Percentiles rank a stretch among this genome's conserved stretches.
These are phyloP conservation scores for Deinandra increscens DNA, from an alignment of 129 eudicot genomes.

Conservation along the genomic window DNA sequence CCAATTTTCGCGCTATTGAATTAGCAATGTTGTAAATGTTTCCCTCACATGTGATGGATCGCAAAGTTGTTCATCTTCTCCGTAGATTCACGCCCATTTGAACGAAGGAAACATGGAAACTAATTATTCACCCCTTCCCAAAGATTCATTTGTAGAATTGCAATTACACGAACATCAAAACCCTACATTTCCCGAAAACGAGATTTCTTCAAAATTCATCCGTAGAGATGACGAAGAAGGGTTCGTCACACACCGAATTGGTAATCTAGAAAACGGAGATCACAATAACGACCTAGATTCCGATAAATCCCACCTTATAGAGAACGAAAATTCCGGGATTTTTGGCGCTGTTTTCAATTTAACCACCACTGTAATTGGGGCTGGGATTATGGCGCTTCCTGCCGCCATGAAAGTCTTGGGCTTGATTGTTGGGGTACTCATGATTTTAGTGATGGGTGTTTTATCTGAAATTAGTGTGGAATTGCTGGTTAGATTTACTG, in stretches of 20 bases:
- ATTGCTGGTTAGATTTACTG: slow-evolving; percentile 61
- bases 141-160: slow-evolving; percentile 3
- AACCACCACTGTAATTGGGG: slow-evolving; percentile 80
- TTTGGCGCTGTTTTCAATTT: slow-evolving; percentile 81
- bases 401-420: slow-evolving; percentile 93
- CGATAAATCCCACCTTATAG: slow-evolving; percentile 46
- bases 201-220: too few species aligned
- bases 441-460: slow-evolving; percentile 72
- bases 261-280: slow-evolving; percentile 30
- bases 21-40: slow-evolving; percentile 23
- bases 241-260: too few species aligned
- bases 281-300: slow-evolving; percentile 43
- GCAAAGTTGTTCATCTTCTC: not conserved
- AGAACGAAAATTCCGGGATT: slow-evolving; percentile 47
- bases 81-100: slow-evolving; percentile 15
- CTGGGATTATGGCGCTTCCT: slow-evolving; percentile 96
- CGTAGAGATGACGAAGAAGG: slow-evolving; percentile 19
- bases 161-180: not conserved
- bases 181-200: not conserved
- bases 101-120: slow-evolving; percentile 33
- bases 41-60: not conserved
- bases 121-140: slow-evolving; percentile 46
- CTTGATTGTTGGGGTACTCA: slow-evolving; percentile 47
- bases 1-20: slow-evolving; percentile 15
- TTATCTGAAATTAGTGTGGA: slow-evolving; percentile 81